A percentile compares a stretch with the other conserved stretches of the same genome.
These are phyloP conservation scores for Populus hybrid DNA, from an alignment of 441 rosid species.

Conservation along the genomic window DNA sequence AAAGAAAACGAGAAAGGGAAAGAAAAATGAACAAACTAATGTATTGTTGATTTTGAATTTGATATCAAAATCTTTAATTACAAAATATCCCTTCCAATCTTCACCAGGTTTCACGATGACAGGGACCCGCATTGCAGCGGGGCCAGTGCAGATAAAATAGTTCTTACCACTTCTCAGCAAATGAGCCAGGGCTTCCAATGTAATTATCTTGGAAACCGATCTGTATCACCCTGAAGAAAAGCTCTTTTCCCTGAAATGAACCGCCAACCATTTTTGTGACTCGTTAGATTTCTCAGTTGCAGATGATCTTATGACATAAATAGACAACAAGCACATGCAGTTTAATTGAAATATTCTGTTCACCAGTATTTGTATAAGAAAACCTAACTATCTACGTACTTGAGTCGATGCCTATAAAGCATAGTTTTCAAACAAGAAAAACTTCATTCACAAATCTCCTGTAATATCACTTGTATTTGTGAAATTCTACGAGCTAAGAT, in stretches of 20 bases:
- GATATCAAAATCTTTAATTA: conserved; percentile 24
- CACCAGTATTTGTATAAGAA: not conserved
- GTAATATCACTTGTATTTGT: not conserved
- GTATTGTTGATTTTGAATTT: not conserved
- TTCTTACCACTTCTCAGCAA: conserved; percentile 64
- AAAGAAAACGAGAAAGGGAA: not conserved
- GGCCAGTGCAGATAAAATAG: conserved; percentile 81
- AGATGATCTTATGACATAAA: not conserved
- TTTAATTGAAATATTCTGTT: not conserved
- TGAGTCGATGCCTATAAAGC: not conserved
- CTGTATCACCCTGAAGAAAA: conserved; percentile 76
- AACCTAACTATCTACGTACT: not conserved
- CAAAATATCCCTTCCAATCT: conserved; percentile 87
- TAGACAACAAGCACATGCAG: not conserved
- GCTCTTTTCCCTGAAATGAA: conserved; percentile 62
- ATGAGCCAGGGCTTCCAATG: conserved; percentile 66
- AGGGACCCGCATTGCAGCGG: conserved; percentile 74
- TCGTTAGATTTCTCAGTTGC: conserved; percentile 2
- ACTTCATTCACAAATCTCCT: not conserved
- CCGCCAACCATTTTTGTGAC: not conserved
- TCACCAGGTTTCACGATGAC: conserved; percentile 58
- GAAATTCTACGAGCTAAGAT: not conserved
- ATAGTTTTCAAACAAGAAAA: not conserved
- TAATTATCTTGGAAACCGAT: conserved; percentile 83
- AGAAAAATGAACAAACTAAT: not conserved